phyloP scores from a whole-genome alignment of 192 early-diverging fungal genomes.

The Backusella tuberculispora region DNA sequence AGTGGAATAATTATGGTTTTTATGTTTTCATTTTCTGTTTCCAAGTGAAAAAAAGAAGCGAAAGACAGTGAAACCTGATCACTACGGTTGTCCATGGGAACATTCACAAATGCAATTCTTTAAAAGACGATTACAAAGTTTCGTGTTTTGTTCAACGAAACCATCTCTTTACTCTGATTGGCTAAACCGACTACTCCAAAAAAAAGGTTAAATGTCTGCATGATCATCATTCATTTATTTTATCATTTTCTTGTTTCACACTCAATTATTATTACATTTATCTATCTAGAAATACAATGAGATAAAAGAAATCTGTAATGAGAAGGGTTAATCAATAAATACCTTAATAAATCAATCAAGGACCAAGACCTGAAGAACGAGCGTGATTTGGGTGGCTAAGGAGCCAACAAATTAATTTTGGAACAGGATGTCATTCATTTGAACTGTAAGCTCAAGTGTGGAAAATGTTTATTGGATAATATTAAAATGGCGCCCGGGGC shows the following conservation, averaged over 20 bases:
- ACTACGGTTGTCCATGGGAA: constrained; percentile 3
- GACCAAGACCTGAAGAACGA: neutral
- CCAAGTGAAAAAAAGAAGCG: neutral
- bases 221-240: constrained; percentile 4
- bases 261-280: neutral
- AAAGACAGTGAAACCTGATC: neutral
- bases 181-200: neutral
- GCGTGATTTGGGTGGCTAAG: neutral
- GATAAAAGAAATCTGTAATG: no score
- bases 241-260: neutral
- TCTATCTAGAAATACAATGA: neutral
- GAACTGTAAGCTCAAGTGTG: constrained; percentile 6
- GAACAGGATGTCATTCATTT: constrained; percentile 9
- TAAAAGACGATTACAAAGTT: neutral
- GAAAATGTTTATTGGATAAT: constrained; percentile 20
- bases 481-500: constrained; percentile 20
- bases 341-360: neutral
- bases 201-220: neutral
- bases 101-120: neutral
- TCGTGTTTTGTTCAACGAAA: constrained; percentile 16
- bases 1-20: no score
- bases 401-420: constrained; percentile 13
- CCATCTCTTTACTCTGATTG: neutral
- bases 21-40: no score
- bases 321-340: no score